Percentiles rank a stretch among this genome's conserved stretches.
phyloP scores from a whole-genome alignment of 352 stramenopile species.

The Phytopythium sindhum region DNA sequence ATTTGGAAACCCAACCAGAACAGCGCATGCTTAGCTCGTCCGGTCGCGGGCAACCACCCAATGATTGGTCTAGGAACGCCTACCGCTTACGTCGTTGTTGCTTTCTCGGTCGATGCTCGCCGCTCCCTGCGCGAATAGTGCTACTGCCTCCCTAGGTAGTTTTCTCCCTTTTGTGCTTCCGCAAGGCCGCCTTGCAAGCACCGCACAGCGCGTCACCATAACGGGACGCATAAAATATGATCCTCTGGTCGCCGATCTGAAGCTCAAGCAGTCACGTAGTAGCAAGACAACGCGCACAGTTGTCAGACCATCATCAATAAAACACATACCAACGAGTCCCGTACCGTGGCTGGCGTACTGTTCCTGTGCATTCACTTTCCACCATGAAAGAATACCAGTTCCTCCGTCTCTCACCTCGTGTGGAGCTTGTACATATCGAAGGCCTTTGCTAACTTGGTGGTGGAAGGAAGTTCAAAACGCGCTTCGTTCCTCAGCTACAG shows the following conservation, averaged over 20 bases:
- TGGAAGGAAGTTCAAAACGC: background rate
- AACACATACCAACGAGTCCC: background rate
- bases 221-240: background rate
- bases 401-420: background rate
- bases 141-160: no score
- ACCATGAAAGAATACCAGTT: background rate
- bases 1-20: no score
- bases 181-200: background rate
- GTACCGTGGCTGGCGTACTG: background rate
- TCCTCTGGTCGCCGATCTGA: background rate
- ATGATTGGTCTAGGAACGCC: background rate
- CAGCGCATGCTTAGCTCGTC: no score
- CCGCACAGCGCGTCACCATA: background rate
- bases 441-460: background rate
- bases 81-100: background rate
- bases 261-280: background rate
- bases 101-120: background rate
- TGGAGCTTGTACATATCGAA: background rate
- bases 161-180: background rate
- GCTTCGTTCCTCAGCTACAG: slow-evolving; percentile 1
- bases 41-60: no score
- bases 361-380: background rate
- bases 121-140: background rate
- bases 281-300: background rate
- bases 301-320: background rate